Base-by-base conservation (phyloP, 23 red algal genomes). In the Gracilariopsis chorda region DNA sequence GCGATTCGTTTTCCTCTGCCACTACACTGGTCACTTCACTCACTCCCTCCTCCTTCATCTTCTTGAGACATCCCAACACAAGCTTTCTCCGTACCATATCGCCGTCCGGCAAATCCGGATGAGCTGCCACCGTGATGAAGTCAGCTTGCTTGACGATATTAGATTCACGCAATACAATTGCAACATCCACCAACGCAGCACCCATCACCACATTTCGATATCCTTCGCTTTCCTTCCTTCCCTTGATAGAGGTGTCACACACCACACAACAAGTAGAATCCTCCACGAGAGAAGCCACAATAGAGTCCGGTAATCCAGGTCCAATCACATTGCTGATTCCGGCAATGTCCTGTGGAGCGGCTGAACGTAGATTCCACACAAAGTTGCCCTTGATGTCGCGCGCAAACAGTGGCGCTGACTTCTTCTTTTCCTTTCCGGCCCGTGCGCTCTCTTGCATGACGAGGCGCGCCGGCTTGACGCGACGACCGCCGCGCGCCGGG, bases 221-320 rank as follows among this genome's bases (percentile, higher is more conserved):
- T 19, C 87, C 74, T 27, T 81, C 75, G 56, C 87, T 73, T 55
- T 79, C 87, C 87, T 91, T 91, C n/a, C 27, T 33, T 35, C 87
- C 87, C 87, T 91, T 91, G 71, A 91, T 57, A 21, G 73, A 80
- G 27, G 73, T 53, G 52, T 91, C 87, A 39, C 87, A 91, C 34
- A 79, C 72, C 21, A 47, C 44, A 55, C 87, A 91, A 56, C 33
- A 67, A 20, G 35, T 30, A 29, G 87, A 79, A 49, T 69, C 63
- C 43, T 51, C 43, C 52, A 91, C 60, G 34, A 81, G 30, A 35
- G 72, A 80, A 24, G 28, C 13, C 27, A 88, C 45, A 25, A 88
- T 51, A 21, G 46, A 61, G 9, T 68, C 29, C 32, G 84, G 84
- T 8, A 69, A 71, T 8, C 37, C 17, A 45, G 46, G 36, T 45